A percentile compares a stretch with the other conserved stretches of the same genome.
phyloP scores from a whole-genome alignment of 2,329 filamentous ascomycete species.

The Fusarium phyllophilum region DNA sequence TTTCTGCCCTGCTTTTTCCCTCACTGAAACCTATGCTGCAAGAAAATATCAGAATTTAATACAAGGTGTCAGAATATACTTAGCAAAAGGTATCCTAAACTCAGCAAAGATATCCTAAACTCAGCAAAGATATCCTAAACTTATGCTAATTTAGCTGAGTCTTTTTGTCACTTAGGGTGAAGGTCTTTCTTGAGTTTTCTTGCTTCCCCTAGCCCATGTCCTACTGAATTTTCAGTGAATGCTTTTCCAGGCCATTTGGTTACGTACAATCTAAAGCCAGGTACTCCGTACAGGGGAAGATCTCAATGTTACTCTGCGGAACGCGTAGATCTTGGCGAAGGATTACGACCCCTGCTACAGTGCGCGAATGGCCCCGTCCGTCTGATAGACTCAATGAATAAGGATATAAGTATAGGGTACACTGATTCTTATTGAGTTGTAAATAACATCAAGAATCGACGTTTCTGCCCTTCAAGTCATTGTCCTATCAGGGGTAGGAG shows the following conservation, averaged over 20 bases:
- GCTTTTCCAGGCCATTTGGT: background rate
- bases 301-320: constrained; percentile 5
- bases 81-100: no score
- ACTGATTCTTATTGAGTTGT: background rate
- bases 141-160: background rate
- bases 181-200: background rate
- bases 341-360: background rate
- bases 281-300: constrained; percentile 5
- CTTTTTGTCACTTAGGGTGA: background rate
- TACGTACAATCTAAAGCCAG: background rate
- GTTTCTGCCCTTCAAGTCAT: no score
- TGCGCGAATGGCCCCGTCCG: background rate
- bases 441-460: background rate
- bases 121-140: background rate
- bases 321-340: constrained; percentile 13
- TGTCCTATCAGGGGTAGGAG: background rate
- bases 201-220: background rate
- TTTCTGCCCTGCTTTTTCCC: background rate
- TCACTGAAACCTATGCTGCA: no score
- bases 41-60: no score
- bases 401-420: background rate
- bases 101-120: background rate
- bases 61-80: no score
- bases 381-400: background rate
- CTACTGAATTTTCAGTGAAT: background rate